These are phyloP conservation scores for Periconia macrospinosa DNA, from an alignment of 2,329 filamentous ascomycete species.

Conservation along the genomic window DNA sequence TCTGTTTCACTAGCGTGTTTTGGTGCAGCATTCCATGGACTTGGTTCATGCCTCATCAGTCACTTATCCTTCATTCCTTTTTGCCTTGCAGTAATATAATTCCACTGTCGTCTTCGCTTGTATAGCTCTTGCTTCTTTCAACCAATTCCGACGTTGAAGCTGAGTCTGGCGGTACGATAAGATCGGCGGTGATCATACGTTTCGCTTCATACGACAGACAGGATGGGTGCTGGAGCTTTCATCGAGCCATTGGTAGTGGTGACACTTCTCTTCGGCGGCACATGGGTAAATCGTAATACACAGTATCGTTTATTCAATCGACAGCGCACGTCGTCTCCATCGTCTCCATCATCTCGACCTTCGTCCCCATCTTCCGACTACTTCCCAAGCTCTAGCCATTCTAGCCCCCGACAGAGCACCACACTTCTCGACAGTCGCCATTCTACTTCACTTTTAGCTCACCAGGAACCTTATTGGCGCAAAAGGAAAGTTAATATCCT, in stretches of 20 bases:
- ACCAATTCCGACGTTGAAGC: neutral
- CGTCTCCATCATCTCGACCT: conserved; percentile 30
- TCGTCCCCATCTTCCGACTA: conserved; percentile 39
- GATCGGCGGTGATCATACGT: neutral
- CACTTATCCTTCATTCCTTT: neutral
- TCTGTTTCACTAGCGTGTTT: neutral
- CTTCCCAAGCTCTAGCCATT: conserved; percentile 44
- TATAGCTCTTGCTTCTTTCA: neutral
- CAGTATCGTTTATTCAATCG: conserved; percentile 40
- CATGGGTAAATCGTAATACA: conserved; percentile 61
- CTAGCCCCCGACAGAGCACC: conserved; percentile 39
- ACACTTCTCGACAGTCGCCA: conserved; percentile 32
- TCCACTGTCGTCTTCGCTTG: neutral
- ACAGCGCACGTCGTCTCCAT: conserved; percentile 19
- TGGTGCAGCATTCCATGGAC: neutral
- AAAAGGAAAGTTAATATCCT: conserved; percentile 53
- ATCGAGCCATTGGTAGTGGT: conserved; percentile 66
- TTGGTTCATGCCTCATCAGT: neutral
- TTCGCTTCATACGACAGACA: conserved; percentile 4
- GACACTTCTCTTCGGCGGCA: conserved; percentile 62
- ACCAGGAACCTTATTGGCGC: conserved; percentile 53
- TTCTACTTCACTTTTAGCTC: conserved; percentile 47
- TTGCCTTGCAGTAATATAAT: neutral
- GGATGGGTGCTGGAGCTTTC: conserved; percentile 60
- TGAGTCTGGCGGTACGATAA: neutral